Evolutionary conservation across 768 basidiomycete species (phyloP).

Genomic region (Tricholoma hemisulphureum): DNA sequence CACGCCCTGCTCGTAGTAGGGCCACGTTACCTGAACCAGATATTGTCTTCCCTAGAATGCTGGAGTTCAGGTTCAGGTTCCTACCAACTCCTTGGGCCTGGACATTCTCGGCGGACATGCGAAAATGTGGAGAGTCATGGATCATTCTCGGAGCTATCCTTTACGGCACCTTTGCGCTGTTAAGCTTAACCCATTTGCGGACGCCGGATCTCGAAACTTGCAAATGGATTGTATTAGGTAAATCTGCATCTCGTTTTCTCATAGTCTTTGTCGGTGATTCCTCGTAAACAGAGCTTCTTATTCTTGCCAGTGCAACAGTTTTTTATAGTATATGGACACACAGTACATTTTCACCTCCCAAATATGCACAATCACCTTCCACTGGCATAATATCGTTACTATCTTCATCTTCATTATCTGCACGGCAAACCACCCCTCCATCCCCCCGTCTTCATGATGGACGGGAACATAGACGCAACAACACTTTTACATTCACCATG

Average conservation of each 20-base stretch:
- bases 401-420: constrained; percentile 11
- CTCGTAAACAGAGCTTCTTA: constrained; percentile 50
- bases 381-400: constrained; percentile 16
- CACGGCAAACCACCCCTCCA: constrained; percentile 27
- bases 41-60: constrained; percentile 47
- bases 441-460: constrained; percentile 44
- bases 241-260: constrained; percentile 8
- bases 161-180: constrained; percentile 52
- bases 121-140: constrained; percentile 62
- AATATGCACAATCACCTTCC: constrained; percentile 12
- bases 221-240: constrained; percentile 55
- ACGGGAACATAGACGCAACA: constrained; percentile 45
- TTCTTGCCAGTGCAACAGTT: constrained; percentile 52
- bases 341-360: constrained; percentile 37
- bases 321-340: constrained; percentile 65
- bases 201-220: constrained; percentile 27
- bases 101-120: constrained; percentile 57
- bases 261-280: constrained; percentile 7
- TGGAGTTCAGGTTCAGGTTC: constrained; percentile 45
- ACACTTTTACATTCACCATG: constrained; percentile 14
- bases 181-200: constrained; percentile 28
- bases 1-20: constrained; percentile 41
- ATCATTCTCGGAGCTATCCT: constrained; percentile 64
- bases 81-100: constrained; percentile 40
- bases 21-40: constrained; percentile 20